These are phyloP conservation scores for Podila horticola DNA, from an alignment of 192 early-diverging fungal species.

Conservation along the genomic window DNA sequence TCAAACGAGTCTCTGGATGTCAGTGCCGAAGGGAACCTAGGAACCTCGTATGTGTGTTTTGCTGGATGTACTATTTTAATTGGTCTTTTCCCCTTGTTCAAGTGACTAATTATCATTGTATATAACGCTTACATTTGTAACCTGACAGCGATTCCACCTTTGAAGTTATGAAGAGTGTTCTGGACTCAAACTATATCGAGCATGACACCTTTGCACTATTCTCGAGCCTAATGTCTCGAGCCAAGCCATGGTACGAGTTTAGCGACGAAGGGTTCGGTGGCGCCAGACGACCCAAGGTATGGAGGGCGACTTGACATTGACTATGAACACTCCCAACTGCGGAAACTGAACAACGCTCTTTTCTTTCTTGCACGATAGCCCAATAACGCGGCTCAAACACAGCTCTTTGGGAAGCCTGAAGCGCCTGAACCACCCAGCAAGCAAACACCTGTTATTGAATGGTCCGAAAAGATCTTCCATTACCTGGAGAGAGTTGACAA, in stretches of 20 bases:
- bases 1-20: constrained; percentile 71
- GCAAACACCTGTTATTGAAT: constrained; percentile 77
- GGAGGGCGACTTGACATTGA: not conserved
- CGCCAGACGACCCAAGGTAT: constrained; percentile 48
- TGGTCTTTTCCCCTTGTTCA: no score
- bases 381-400: constrained; percentile 8
- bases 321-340: not conserved
- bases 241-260: constrained; percentile 89
- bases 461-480: constrained; percentile 78
- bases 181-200: constrained; percentile 82
- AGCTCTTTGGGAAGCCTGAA: constrained; percentile 31
- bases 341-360: not conserved
- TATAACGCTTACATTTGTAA: not conserved
- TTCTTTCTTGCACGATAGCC: constrained; percentile 6
- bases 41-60: constrained; percentile 35
- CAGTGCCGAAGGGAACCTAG: constrained; percentile 4
- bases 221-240: constrained; percentile 80
- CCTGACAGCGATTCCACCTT: constrained; percentile 34
- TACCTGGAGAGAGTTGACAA: constrained; percentile 77
- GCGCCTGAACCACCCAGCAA: constrained; percentile 49
- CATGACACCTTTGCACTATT: constrained; percentile 90
- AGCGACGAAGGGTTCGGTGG: constrained; percentile 59
- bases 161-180: constrained; percentile 59
- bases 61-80: no score
- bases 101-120: no score